These are phyloP conservation scores for Quercus tomentella DNA, from an alignment of 331 rosid genomes.

Conservation along the genomic window DNA sequence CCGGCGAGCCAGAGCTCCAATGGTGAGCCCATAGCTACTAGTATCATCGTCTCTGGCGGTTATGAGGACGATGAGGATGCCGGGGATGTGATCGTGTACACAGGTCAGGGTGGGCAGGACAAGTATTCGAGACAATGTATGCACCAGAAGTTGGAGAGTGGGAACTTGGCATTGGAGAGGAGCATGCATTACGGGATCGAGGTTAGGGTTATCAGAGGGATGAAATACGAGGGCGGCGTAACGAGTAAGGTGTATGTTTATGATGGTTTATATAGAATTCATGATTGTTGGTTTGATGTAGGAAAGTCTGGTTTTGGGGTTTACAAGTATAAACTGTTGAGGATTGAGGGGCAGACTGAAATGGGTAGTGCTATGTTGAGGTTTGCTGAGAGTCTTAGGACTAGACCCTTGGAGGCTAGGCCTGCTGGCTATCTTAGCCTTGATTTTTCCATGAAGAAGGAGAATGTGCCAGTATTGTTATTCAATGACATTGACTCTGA, in stretches of 20 bases:
- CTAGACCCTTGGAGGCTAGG: conserved; percentile 42
- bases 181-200: conserved; percentile 91
- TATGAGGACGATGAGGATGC: conserved; percentile 87
- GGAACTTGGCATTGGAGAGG: conserved; percentile 88
- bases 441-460: conserved; percentile 59
- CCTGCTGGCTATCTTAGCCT: conserved; percentile 56
- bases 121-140: conserved; percentile 60
- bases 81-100: conserved; percentile 75
- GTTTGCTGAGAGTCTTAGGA: conserved; percentile 55
- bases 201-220: conserved; percentile 84
- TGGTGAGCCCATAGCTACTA: conserved; percentile 90
- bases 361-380: conserved; percentile 72
- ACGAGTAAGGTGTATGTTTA: conserved; percentile 74
- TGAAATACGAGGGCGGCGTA: conserved; percentile 41
- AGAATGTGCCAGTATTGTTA: conserved; percentile 47
- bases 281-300: conserved; percentile 83
- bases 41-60: conserved; percentile 87
- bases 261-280: conserved; percentile 78
- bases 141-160: conserved; percentile 87
- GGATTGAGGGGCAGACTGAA: conserved; percentile 80
- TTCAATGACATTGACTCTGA: conserved; percentile 77
- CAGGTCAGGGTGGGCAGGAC: conserved; percentile 97
- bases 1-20: conserved; percentile 76
- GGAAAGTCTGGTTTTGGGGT: conserved; percentile 96
- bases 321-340: conserved; percentile 68